These are phyloP conservation scores for Stachybotrys elegans DNA, from an alignment of 2,329 filamentous ascomycete genomes.

Conservation along the genomic window DNA sequence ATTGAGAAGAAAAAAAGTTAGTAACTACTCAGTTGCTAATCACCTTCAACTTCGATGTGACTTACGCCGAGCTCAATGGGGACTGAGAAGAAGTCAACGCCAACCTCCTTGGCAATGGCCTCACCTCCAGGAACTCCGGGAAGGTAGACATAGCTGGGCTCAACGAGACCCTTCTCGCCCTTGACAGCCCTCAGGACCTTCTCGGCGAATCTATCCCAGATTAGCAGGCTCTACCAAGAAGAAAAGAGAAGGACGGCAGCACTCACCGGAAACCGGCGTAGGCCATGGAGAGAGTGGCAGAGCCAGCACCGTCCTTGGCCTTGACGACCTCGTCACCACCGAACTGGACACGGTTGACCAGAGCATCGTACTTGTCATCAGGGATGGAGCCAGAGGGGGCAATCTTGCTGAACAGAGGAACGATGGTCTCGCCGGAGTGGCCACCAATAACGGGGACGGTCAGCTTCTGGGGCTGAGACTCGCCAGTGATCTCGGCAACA, in stretches of 20 bases:
- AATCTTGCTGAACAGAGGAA: slow-evolving; percentile 92
- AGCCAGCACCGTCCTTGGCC: slow-evolving; percentile 88
- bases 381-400: slow-evolving; percentile 76
- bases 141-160: slow-evolving; percentile 95
- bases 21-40: too few species aligned
- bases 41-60: too few species aligned
- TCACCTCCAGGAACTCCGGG: slow-evolving; percentile 84
- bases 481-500: slow-evolving; percentile 77
- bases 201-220: slow-evolving; percentile 73
- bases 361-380: slow-evolving; percentile 80
- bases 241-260: slow-evolving; percentile 2
- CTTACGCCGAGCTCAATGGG: slow-evolving; percentile 93
- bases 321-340: slow-evolving; percentile 96
- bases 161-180: slow-evolving; percentile 88
- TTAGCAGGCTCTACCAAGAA: slow-evolving; percentile 6
- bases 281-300: slow-evolving; percentile 90
- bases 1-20: too few species aligned
- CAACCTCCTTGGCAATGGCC: slow-evolving; percentile 76
- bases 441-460: slow-evolving; percentile 91
- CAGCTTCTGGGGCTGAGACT: slow-evolving; percentile 75
- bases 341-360: slow-evolving; percentile 95
- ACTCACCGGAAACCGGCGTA: slow-evolving; percentile 86
- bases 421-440: slow-evolving; percentile 97
- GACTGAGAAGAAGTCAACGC: slow-evolving; percentile 91
- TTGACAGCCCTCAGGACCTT: slow-evolving; percentile 83